These are phyloP conservation scores for Castanopsis chinensis DNA, from an alignment of 306 rosid genomes.

Conservation along the genomic window DNA sequence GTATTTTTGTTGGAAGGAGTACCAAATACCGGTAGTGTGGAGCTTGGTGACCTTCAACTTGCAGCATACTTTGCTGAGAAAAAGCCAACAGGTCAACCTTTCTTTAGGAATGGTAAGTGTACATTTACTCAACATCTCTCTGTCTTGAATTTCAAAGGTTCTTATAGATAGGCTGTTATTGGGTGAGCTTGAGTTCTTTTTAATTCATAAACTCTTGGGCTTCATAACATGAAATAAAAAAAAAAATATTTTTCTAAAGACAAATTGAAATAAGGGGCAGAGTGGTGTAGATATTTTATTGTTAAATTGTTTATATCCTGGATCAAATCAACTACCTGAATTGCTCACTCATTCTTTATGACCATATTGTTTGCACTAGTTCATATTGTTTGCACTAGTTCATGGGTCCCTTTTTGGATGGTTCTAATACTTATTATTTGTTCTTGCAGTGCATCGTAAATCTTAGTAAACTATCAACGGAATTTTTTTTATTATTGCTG, in stretches of 20 bases:
- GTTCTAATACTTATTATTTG: neutral
- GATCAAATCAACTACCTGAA: constrained; percentile 1
- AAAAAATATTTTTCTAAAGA: neutral
- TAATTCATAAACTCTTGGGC: constrained; percentile 6
- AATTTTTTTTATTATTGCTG: neutral
- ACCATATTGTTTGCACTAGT: no score
- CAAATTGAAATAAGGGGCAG: neutral
- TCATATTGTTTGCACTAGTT: neutral
- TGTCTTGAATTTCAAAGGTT: constrained; percentile 1
- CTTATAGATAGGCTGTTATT: constrained; percentile 5
- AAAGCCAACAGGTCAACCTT: constrained; percentile 75
- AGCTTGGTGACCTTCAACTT: constrained; percentile 72
- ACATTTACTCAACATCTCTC: constrained; percentile 9
- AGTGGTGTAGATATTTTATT: neutral
- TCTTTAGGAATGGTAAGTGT: constrained; percentile 71
- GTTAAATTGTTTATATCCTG: constrained; percentile 18
- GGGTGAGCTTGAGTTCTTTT: constrained; percentile 9
- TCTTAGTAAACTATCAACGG: neutral
- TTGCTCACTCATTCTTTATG: neutral
- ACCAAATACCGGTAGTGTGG: constrained; percentile 70
- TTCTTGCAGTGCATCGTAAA: neutral
- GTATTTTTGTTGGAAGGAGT: constrained; percentile 63
- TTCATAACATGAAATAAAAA: neutral
- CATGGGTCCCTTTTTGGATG: neutral
- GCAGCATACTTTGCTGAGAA: constrained; percentile 66